phyloP scores from a whole-genome alignment of 2,329 filamentous ascomycete species.

The Gliomastix tumulicola region DNA sequence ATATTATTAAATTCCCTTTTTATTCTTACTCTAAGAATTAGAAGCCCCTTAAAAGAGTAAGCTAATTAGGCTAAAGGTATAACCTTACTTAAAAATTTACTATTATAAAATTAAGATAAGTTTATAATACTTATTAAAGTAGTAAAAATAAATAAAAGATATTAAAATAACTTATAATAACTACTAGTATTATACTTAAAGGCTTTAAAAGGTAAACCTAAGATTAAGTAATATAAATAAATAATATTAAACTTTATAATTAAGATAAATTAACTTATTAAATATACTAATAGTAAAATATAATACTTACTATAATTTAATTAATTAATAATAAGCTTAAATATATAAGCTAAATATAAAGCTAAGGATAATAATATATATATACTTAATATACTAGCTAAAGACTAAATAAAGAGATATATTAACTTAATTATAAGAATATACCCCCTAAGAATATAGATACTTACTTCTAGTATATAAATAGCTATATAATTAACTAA shows the following conservation, averaged over 20 bases:
- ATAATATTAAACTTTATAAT: constrained; percentile 8
- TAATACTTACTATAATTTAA: neutral
- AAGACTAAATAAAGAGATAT: too few relatives aligned
- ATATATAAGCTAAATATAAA: neutral
- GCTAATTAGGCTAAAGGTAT: too few relatives aligned
- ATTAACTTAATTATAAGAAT: too few relatives aligned
- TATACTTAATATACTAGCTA: too few relatives aligned
- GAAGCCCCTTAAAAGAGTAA: too few relatives aligned
- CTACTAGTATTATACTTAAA: neutral
- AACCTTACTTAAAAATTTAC: too few relatives aligned
- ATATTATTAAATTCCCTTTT: neutral
- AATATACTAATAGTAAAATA: constrained; percentile 1
- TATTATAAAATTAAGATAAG: too few relatives aligned
- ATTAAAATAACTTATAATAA: neutral
- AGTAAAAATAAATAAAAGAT: too few relatives aligned
- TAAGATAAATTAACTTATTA: constrained; percentile 8
- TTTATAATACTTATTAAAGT: too few relatives aligned
- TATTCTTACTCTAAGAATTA: too few relatives aligned
- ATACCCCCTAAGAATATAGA: too few relatives aligned
- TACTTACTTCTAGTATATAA: neutral
- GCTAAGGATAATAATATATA: neutral
- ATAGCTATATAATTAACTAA: neutral
- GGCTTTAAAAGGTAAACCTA: neutral
- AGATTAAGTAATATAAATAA: constrained; percentile 4
- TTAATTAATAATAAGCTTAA: constrained; percentile 1